A percentile compares a stretch with the other conserved stretches of the same genome.
Conservation (phyloP, 2,329 filamentous ascomycete genomes). For the Colletotrichum euphorbiae region DNA sequence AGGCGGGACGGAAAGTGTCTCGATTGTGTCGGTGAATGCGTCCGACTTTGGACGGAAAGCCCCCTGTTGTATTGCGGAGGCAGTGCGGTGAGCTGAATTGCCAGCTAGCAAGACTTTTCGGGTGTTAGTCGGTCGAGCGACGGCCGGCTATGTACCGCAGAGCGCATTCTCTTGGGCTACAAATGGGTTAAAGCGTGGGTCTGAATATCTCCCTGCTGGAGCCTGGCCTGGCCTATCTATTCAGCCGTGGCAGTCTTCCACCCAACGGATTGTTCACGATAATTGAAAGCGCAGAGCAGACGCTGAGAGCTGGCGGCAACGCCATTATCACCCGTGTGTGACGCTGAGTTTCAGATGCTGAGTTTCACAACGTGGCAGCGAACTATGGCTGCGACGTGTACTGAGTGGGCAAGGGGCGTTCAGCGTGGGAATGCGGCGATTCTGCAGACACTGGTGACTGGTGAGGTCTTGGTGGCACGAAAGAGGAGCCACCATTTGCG, state of each 20-base stretch:
- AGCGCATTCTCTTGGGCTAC: background rate
- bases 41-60: background rate
- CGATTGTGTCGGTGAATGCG: background rate
- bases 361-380: constrained; percentile 29
- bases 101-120: background rate
- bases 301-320: background rate
- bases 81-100: constrained; percentile 6
- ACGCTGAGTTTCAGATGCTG: constrained; percentile 18
- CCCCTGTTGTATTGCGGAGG: background rate
- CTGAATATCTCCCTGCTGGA: background rate
- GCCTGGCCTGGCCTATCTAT: constrained; percentile 10
- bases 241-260: constrained; percentile 13
- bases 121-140: background rate
- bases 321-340: background rate
- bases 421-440: constrained; percentile 10
- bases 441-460: constrained; percentile 29
- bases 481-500: constrained; percentile 25
- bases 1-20: background rate
- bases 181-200: constrained; percentile 1
- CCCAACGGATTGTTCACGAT: constrained; percentile 15
- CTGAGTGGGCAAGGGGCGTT: background rate
- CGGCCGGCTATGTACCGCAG: background rate
- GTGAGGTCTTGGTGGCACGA: constrained; percentile 25
- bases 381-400: constrained; percentile 13
- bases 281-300: constrained; percentile 2